Base-by-base conservation (phyloP, 371 early-diverging fungal species). In the Actinomortierella wolfii region DNA sequence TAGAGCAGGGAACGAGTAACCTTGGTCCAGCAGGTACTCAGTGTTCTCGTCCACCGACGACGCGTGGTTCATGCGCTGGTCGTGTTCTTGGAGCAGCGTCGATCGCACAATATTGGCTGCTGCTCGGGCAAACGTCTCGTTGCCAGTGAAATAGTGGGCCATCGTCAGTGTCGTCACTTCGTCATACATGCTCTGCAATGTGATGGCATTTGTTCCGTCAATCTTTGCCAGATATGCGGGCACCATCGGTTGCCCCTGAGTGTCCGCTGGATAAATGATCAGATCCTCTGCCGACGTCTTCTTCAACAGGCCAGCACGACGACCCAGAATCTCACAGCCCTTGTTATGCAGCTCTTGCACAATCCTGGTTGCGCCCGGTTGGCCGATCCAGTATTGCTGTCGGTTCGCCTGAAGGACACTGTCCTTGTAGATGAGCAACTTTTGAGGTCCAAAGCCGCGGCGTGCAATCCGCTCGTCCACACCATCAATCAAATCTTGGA, bases 401-500 rank as follows among this genome's bases (percentile, higher is more conserved):
- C 87, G 78, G 14, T 80, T 77, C 13, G 76, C 64, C 48, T 79
- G 80, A 74, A 88, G 73, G 5, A 67, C 71, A 9, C 70, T 74
- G 43, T 86, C 87, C 59, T 86, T 78, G 58, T 83, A 86, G n/a
- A 86, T 58, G 41, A 86, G 81, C 25, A 86, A 58, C 9, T 80
- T 76, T 40, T 86, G 79, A 15, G 86, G 79, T 11, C 81, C 76
- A 54, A 86, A 88, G 4, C 76, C 60, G 21, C 76, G 81, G 21
- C 86, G 81, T 8, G 85, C 89, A 42, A 88, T 81, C n/a, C 64
- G 67, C 63, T 88, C 89, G 50, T 89, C 89, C 43, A 89, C 64
- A 24, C 81, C 82, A 58, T 89, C 87, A 28, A 89, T 61, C 40
- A 86, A 79, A 18, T 83, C 81, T 53, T 87, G 88, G 60, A 89